Base-by-base conservation (phyloP, 2,329 filamentous ascomycete species). In the Rugonectria rugulosa region DNA sequence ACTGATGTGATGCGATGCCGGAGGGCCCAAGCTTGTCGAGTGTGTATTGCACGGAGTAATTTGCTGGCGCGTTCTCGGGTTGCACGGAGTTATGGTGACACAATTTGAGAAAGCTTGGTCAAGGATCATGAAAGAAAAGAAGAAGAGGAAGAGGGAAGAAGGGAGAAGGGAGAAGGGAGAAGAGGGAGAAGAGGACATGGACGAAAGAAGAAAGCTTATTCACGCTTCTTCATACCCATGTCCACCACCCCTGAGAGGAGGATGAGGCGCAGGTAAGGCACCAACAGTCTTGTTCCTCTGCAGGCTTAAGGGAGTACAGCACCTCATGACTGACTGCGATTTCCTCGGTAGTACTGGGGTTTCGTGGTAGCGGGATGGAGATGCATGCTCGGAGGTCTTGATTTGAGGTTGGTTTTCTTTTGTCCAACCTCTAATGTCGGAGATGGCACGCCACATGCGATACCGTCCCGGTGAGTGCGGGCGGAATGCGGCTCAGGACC, bases 111-210 rank as follows among this genome's bases (percentile, higher is more conserved):
- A 31, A 41, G 51, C 42, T 54, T 53, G 51, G 52, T 45, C 12
- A 12, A 29, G 26, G 26, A 29, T 29, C 12, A 29, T 29, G 26
- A 12, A 29, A 12, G 7, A 5, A 32, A 14, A 8, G 12, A 5
- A 5, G 29, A 32, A 14, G 10, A 6, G 29, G 29, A 50, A 19
- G 40, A 56, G 31, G 29, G 14, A 43, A 27, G 32, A 36, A 52
- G 49, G 57, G 32, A 45, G 52, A 56, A 50, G 52, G 43, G 26
- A 41, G 46, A 56, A 56, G 42, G 51, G 36, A 15, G 6, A 20
- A 27, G 31, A 19, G 24, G 6, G 27, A 31, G 21, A 36, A 7
- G 15, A 9, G 7, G 10, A 36, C 36, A 40, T 8, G 32, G 45
- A 43, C 43, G 53, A 49, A 48, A 48, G 26, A 42, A 44, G 41